Evolutionary conservation across 169 alveolate genomes (phyloP), one percentile per base, ranked within the genome.

Genomic region (Babesia sp.): DNA sequence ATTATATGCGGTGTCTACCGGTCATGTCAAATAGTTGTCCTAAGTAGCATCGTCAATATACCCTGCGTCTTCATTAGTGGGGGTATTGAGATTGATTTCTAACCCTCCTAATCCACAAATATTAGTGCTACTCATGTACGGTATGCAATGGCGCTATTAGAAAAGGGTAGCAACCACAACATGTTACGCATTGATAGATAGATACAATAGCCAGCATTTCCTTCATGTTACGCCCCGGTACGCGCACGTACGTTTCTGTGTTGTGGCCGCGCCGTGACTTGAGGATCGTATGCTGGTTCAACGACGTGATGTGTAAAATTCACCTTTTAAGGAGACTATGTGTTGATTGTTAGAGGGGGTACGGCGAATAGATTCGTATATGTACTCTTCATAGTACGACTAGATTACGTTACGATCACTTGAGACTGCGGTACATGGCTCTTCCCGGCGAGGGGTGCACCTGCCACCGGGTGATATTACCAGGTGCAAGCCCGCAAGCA

Each of bases 1-100:
- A 64, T 64, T 20, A 64, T 64, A 64, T 46, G 34, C 53, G 28
- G 2, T 31, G 44, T 45, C 6, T 28, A 28, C 8, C 61, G 56
- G 56, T 48, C 20, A 18, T 18, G 7, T 48, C 28, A 48, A 18
- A 48, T 18, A 54, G 8, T 11, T 29, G 14, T 14, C 8, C 61
- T 5, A 5, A 7, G 41, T 29, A 54, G 20, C 22, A 6, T 20
- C 61, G 20, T 22, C 61, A 54, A 24, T 34, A 54, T 54, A 54
- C 61, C 61, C 61, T 54, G 41, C 41, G 16, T n/a, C n/a, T n/a
- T n/a, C n/a, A n/a, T n/a, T n/a, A n/a, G n/a, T n/a, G n/a, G n/a
- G n/a, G n/a, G n/a, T n/a, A n/a, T n/a, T n/a, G n/a, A n/a, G n/a
- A n/a, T n/a, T n/a, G n/a, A n/a, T n/a, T n/a, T n/a, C n/a, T n/a